phyloP scores from a whole-genome alignment of 345 rosid genomes.

The Cardamine resedifolia region DNA sequence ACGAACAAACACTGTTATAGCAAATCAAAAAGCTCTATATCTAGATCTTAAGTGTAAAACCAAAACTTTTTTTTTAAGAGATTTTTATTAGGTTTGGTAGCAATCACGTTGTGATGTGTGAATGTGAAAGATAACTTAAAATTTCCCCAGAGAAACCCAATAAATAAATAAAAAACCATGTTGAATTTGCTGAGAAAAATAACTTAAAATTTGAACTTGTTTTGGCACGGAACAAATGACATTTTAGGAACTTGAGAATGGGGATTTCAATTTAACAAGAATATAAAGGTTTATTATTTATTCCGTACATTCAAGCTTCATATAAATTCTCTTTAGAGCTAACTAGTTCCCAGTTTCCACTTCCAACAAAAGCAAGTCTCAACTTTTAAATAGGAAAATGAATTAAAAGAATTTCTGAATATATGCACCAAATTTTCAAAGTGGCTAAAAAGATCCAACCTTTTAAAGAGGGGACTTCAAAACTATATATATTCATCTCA shows the following conservation, averaged over 20 bases:
- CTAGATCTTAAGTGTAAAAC: slow-evolving; percentile 22
- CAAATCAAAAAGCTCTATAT: slow-evolving; percentile 9
- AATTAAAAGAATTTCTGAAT: neutral
- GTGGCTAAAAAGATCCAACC: neutral
- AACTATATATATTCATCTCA: neutral
- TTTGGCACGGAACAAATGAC: neutral
- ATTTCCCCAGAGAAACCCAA: neutral
- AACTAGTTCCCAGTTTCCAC: neutral
- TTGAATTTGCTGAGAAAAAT: neutral
- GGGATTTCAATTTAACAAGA: no score
- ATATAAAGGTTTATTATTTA: neutral
- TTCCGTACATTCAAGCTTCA: neutral
- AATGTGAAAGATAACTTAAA: neutral
- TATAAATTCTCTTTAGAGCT: neutral
- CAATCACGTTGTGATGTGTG: neutral
- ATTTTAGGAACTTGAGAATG: neutral
- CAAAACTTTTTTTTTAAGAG: neutral
- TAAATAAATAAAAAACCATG: neutral
- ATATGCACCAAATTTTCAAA: neutral
- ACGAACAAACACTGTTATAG: slow-evolving; percentile 4
- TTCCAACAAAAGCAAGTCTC: neutral
- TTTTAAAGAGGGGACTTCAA: no score
- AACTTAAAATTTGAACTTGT: neutral
- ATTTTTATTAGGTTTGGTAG: slow-evolving; percentile 6
- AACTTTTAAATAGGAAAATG: neutral